phyloP scores from a whole-genome alignment of 2,329 filamentous ascomycete species.

The Hymenoscyphus repandus region DNA sequence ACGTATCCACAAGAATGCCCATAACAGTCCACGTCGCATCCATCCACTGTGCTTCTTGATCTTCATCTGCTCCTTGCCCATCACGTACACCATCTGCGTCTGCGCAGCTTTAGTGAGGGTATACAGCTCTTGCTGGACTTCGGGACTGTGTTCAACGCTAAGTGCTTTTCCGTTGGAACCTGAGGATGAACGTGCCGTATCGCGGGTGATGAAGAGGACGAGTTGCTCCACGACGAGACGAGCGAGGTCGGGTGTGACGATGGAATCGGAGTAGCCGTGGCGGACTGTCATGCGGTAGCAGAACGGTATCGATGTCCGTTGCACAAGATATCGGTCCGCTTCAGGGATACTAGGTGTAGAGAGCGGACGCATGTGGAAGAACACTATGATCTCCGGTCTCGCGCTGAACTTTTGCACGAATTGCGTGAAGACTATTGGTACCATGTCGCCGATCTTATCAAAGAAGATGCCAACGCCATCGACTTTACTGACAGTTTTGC shows the following conservation, averaged over 20 bases:
- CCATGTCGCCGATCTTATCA: constrained; percentile 65
- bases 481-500: constrained; percentile 39
- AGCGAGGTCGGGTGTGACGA: constrained; percentile 60
- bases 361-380: constrained; percentile 67
- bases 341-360: constrained; percentile 50
- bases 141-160: constrained; percentile 20
- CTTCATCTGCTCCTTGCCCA: constrained; percentile 59
- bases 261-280: constrained; percentile 68
- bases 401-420: constrained; percentile 68
- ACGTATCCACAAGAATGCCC: constrained; percentile 57
- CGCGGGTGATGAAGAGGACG: constrained; percentile 41
- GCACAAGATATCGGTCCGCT: constrained; percentile 42
- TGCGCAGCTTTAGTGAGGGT: constrained; percentile 40
- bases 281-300: constrained; percentile 66
- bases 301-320: constrained; percentile 42
- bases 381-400: constrained; percentile 62
- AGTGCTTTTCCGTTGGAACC: constrained; percentile 4
- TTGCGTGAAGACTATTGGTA: constrained; percentile 64
- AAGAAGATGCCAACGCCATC: constrained; percentile 68
- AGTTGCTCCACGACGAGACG: constrained; percentile 55
- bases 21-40: constrained; percentile 42
- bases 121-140: constrained; percentile 37
- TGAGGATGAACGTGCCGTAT: constrained; percentile 29
- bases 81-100: constrained; percentile 48
- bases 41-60: constrained; percentile 36